Conservation (phyloP, 2,329 filamentous ascomycete genomes). For the Botrytis aclada region DNA sequence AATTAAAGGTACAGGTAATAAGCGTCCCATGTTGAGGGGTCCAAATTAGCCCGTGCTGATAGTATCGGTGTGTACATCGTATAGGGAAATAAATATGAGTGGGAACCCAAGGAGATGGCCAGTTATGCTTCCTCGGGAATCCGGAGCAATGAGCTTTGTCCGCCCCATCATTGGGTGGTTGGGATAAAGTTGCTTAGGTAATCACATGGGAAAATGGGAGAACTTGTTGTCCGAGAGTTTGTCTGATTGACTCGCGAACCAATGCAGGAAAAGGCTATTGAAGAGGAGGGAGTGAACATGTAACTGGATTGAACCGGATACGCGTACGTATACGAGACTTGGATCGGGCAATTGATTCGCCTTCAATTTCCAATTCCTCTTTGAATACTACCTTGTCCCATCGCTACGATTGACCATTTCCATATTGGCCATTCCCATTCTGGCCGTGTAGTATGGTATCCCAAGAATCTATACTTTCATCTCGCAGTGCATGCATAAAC, state of each 20-base stretch:
- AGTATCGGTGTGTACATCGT: background rate
- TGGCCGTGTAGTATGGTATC: background rate
- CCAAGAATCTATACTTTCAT: background rate
- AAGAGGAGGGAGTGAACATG: background rate
- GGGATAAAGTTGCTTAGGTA: background rate
- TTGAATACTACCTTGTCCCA: background rate
- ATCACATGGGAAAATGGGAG: background rate
- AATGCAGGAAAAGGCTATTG: background rate
- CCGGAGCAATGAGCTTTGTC: background rate
- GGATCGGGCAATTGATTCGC: background rate
- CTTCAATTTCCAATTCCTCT: background rate
- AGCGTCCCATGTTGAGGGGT: background rate
- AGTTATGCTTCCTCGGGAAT: background rate
- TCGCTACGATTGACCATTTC: background rate
- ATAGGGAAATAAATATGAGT: background rate
- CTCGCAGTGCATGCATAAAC: background rate
- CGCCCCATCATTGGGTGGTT: background rate
- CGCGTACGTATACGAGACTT: background rate
- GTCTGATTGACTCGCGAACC: background rate
- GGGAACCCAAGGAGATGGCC: constrained; percentile 1
- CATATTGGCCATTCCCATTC: background rate
- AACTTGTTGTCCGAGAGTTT: background rate
- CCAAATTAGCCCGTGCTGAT: background rate
- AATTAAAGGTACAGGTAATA: background rate
- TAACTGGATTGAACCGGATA: background rate